Base-by-base conservation (phyloP, 2,329 filamentous ascomycete genomes). In the Nemania serpens region DNA sequence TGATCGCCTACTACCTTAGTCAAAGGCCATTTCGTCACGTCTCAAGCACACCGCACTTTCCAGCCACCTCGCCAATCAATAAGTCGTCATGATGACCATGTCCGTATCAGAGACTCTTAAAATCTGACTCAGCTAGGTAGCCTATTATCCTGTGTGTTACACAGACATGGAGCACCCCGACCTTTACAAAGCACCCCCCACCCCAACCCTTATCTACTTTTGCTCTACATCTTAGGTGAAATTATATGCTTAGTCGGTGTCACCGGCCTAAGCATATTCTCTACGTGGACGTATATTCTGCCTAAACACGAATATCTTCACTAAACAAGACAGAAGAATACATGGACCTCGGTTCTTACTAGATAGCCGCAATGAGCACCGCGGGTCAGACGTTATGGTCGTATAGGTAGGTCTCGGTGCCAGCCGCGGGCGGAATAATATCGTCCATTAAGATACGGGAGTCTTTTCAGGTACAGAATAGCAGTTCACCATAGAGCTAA, bases 81-180 rank as follows among this genome's bases (percentile, higher is more conserved):
- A 46, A 10, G 13, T 39, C 43, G 25, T 48, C 22, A 25, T 36
- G 18, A 49, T 29, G 51, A 33, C 45, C n/a, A n/a, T n/a, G n/a
- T n/a, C n/a, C n/a, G 45, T n/a, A 48, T 53, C 46, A 11, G 42
- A 47, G 45, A 13, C 47, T 50, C 41, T 61, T 47, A 43, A 58
- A 54, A 58, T 62, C 59, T 64, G 55, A 64, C 47, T 64, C 62
- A 64, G 62, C 62, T 55, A 59, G 62, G 62, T 55, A 59, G 60
- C 57, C 56, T 53, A 58, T 22, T 29, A 20, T n/a, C 12, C 10
- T 33, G 37, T 45, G 25, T 39, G 36, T 39, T 55, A 49, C 55
- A 47, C 43, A 22, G 34, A 29, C 7, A n/a, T 15, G 29, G 48
- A 17, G 34, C 47, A 39, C 34, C 33, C 33, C 41, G 46, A 45